Conservation (phyloP, 768 basidiomycete genomes). For the Solioccasus polychromus region DNA sequence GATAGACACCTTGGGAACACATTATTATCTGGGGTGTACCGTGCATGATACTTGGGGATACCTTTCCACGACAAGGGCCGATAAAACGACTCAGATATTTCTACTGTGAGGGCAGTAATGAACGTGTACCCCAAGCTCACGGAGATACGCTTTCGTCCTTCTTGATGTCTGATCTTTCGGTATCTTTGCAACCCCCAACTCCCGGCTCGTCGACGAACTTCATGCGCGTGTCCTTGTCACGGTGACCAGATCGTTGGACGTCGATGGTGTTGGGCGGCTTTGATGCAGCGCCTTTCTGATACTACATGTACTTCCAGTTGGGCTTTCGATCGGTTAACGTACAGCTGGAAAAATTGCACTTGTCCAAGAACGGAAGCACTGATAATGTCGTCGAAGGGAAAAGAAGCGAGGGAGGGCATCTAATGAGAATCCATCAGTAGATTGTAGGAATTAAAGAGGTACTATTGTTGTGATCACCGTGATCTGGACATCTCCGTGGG, state of each 20-base stretch:
- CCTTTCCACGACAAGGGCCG: conserved; percentile 82
- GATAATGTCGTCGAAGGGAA: conserved; percentile 89
- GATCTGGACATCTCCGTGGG: conserved; percentile 70
- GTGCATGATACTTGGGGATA: conserved; percentile 56
- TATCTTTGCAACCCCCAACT: conserved; percentile 25
- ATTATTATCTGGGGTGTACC: conserved; percentile 36
- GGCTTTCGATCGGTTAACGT: conserved; percentile 86
- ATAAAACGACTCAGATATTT: conserved; percentile 70
- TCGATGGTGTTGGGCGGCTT: conserved; percentile 95
- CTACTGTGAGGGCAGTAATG: conserved; percentile 24
- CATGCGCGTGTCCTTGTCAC: conserved; percentile 94
- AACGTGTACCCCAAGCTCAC: conserved; percentile 41
- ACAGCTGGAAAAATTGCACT: conserved; percentile 82
- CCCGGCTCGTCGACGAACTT: conserved; percentile 75
- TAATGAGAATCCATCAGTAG: conserved; percentile 46
- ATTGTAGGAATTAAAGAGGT: not conserved
- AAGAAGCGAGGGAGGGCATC: conserved; percentile 92
- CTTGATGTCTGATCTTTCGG: conserved; percentile 21
- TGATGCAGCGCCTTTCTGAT: conserved; percentile 83
- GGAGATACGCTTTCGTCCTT: conserved; percentile 81
- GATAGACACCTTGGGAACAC: conserved; percentile 61
- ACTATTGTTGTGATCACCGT: conserved; percentile 35
- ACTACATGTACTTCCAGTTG: conserved; percentile 79
- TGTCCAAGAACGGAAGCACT: conserved; percentile 77
- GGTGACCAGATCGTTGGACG: conserved; percentile 87